A percentile compares a stretch with the other conserved stretches of the same genome.
Evolutionary conservation across 2,329 filamentous ascomycete genomes (phyloP).

Genomic region (Thielaviopsis populi): DNA sequence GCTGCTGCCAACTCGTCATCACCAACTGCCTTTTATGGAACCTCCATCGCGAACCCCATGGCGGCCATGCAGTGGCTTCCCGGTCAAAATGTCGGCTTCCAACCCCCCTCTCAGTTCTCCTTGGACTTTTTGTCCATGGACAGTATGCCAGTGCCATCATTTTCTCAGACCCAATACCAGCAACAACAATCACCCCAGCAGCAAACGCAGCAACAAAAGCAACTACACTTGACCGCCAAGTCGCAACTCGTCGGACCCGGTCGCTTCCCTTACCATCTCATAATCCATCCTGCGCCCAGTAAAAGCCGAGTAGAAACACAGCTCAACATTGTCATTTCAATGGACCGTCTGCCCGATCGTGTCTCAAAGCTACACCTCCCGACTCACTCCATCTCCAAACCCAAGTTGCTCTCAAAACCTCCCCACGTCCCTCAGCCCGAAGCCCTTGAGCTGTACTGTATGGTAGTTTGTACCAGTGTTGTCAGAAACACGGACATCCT

Average conservation of each 20-base stretch:
- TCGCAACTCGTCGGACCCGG: neutral
- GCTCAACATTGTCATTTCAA: constrained; percentile 70
- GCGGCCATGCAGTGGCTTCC: constrained; percentile 11
- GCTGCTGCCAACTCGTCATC: constrained; percentile 7
- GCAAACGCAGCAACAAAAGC: constrained; percentile 4
- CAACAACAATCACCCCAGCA: constrained; percentile 7
- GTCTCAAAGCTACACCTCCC: constrained; percentile 75
- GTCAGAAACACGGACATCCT: constrained; percentile 59
- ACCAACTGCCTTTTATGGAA: constrained; percentile 8
- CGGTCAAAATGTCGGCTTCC: constrained; percentile 9
- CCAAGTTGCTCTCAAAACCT: constrained; percentile 71
- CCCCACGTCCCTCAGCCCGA: constrained; percentile 50
- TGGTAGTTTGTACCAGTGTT: constrained; percentile 80
- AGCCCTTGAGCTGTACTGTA: constrained; percentile 63
- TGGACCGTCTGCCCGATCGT: constrained; percentile 59
- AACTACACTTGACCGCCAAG: neutral
- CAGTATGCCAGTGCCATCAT: neutral
- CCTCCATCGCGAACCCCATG: constrained; percentile 7
- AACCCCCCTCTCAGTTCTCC: constrained; percentile 10
- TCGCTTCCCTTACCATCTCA: constrained; percentile 14
- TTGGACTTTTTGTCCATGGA: constrained; percentile 12
- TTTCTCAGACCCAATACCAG: neutral
- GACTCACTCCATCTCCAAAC: constrained; percentile 82
- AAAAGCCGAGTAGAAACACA: constrained; percentile 72
- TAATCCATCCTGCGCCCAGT: constrained; percentile 16